phyloP scores from a whole-genome alignment of 2,329 filamentous ascomycete species.

The Zasmidium angulare region DNA sequence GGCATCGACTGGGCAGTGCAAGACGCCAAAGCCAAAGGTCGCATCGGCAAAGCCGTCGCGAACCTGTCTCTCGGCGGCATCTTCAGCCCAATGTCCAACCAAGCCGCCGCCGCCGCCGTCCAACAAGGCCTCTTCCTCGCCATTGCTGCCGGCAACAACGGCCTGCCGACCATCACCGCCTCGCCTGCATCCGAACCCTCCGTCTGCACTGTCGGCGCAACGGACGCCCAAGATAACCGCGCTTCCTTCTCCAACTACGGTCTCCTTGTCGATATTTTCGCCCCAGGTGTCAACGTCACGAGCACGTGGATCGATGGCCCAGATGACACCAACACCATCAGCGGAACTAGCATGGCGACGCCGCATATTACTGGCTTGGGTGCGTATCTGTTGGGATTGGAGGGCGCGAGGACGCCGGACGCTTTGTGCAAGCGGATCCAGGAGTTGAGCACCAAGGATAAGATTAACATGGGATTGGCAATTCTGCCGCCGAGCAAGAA shows the following conservation, averaged over 20 bases:
- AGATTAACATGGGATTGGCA: slow-evolving; percentile 43
- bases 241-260: slow-evolving; percentile 45
- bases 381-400: slow-evolving; percentile 64
- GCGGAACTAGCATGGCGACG: slow-evolving; percentile 65
- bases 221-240: slow-evolving; percentile 31
- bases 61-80: slow-evolving; percentile 44
- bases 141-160: slow-evolving; percentile 40
- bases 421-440: slow-evolving; percentile 50
- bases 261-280: slow-evolving; percentile 40
- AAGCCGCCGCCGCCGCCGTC: slow-evolving; percentile 39
- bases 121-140: slow-evolving; percentile 42
- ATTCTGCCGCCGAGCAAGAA: slow-evolving; percentile 46
- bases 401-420: slow-evolving; percentile 44
- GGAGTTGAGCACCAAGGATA: slow-evolving; percentile 42
- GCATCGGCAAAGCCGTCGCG: slow-evolving; percentile 54
- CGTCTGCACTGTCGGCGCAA: slow-evolving; percentile 40
- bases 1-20: slow-evolving; percentile 49
- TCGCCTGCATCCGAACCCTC: slow-evolving; percentile 37
- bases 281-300: slow-evolving; percentile 47
- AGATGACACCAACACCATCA: slow-evolving; percentile 49
- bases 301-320: slow-evolving; percentile 50
- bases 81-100: slow-evolving; percentile 39
- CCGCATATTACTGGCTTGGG: slow-evolving; percentile 68
- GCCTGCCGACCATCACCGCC: slow-evolving; percentile 28
- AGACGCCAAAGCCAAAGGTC: slow-evolving; percentile 71